Evolutionary conservation across 805 yeast genomes (phyloP).

Genomic region (Clavispora vitiphila): DNA sequence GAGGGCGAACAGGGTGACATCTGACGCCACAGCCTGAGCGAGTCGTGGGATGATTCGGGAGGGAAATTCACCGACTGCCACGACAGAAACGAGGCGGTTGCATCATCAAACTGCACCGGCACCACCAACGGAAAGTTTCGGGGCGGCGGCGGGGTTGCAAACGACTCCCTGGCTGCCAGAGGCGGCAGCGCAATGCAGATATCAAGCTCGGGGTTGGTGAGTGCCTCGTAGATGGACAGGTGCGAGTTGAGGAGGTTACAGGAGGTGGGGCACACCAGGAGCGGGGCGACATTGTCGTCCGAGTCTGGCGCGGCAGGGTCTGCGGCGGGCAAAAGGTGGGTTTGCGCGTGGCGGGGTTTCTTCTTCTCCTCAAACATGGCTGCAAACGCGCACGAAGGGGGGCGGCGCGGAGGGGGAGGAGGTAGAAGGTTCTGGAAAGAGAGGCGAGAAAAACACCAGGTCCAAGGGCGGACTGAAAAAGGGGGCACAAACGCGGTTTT

Average conservation of each 20-base stretch:
- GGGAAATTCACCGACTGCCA: conserved; percentile 28
- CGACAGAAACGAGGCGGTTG: conserved; percentile 14
- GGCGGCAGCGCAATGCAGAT: conserved; percentile 5
- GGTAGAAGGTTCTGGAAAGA: too few species aligned
- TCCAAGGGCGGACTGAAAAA: too few species aligned
- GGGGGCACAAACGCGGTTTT: too few species aligned
- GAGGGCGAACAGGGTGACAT: not conserved
- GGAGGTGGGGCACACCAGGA: not conserved
- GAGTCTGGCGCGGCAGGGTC: too few species aligned
- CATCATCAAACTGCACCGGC: conserved; percentile 1
- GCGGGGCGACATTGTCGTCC: not conserved
- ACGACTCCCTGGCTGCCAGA: not conserved
- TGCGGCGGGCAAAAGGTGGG: not conserved
- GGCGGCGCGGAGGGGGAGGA: too few species aligned
- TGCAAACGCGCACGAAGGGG: too few species aligned
- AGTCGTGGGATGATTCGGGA: conserved; percentile 14
- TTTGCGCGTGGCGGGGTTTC: not conserved
- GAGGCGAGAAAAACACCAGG: too few species aligned
- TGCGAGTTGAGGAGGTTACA: conserved; percentile 30
- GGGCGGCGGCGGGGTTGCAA: conserved; percentile 1
- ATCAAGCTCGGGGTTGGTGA: conserved; percentile 39
- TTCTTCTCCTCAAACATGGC: conserved; percentile 1
- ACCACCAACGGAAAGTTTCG: conserved; percentile 1
- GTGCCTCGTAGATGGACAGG: conserved; percentile 34
- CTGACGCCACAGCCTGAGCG: not conserved